Evolutionary conservation across 768 basidiomycete genomes (phyloP), one percentile per base, ranked within the genome.

Genomic region (Naganishia randhawae): DNA sequence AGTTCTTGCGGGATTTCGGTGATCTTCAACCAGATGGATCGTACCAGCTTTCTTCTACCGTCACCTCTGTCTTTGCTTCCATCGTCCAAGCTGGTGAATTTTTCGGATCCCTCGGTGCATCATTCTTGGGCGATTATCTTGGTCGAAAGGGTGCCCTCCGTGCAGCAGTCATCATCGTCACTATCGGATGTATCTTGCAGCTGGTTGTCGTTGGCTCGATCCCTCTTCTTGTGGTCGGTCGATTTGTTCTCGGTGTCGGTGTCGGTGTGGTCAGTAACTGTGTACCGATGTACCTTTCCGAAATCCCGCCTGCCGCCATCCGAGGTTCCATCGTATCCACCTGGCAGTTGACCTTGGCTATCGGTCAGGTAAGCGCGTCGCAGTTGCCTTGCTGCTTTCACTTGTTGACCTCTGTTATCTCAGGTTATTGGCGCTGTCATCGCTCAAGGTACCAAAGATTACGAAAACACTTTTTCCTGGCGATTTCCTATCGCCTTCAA

Each of bases 11-110:
- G 35, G 73, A 75, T 53, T 75, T 75, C 63, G 74, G 73, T 63
- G 70, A 75, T 42, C 41, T 25, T 25, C 27, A 62, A 37, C 35
- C 48, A 16, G 42, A 67, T 32, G 73, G 68, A n/a, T 27, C 48
- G 1, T 74, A 73, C 51, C 37, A 52, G 4, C 65, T 77, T 39
- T 66, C 69, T 2, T 75, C 74, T 32, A 65, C 67, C 33, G 55
- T 71, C 65, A 71, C 70, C 48, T 73, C 75, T 10, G 65, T 78
- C 27, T 77, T 76, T 66, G 73, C 74, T n/a, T 74, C 73, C 1
- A 77, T 77, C 57, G 74, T 77, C 6, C 80, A 80, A 50, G 80
- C 77, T 29, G 80, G 80, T 70, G 80, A 80, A 67, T 72, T 80
- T 50, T 54, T 78, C 61, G 79, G 80, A 45, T 74, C 80, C 0